Conservation (phyloP, 441 rosid species). For the Flueggea neowawraea region DNA sequence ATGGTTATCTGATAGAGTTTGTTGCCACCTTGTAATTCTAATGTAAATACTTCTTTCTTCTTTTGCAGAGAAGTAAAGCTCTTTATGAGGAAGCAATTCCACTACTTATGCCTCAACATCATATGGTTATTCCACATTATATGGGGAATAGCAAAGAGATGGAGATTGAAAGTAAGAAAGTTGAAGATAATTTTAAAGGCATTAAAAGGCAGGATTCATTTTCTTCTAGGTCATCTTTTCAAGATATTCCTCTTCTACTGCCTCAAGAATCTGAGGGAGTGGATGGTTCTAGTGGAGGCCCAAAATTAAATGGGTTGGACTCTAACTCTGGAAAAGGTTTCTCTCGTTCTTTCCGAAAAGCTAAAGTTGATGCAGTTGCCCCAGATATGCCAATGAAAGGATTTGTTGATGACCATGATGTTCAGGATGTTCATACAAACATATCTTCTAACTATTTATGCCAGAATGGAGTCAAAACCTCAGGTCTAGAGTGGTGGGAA, state of each 20-base stretch:
- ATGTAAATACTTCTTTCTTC: conserved; percentile 1
- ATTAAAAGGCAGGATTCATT: conserved; percentile 71
- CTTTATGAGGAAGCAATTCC: conserved; percentile 96
- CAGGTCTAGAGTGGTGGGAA: conserved; percentile 92
- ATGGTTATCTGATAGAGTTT: conserved; percentile 9
- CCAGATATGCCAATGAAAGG: conserved; percentile 83
- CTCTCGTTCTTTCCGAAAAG: conserved; percentile 55
- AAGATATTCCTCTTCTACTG: conserved; percentile 94
- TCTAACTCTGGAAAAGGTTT: conserved; percentile 36
- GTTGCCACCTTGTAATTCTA: conserved; percentile 6
- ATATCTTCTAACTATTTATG: conserved; percentile 22
- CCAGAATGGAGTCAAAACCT: conserved; percentile 33
- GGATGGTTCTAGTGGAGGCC: conserved; percentile 41
- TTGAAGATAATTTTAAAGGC: conserved; percentile 37
- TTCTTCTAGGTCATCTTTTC: conserved; percentile 71
- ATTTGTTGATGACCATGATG: conserved; percentile 77
- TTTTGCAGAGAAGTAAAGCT: conserved; percentile 86
- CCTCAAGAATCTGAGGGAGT: conserved; percentile 74
- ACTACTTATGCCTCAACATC: conserved; percentile 97
- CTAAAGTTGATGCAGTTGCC: conserved; percentile 46
- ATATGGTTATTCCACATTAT: conserved; percentile 99
- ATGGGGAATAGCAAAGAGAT: conserved; percentile 62
- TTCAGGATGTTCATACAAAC: conserved; percentile 33
- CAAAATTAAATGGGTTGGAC: conserved; percentile 39
- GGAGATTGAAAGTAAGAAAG: conserved; percentile 40